phyloP scores from a whole-genome alignment of 139 green algal species.

The Haematococcus lacustris region DNA sequence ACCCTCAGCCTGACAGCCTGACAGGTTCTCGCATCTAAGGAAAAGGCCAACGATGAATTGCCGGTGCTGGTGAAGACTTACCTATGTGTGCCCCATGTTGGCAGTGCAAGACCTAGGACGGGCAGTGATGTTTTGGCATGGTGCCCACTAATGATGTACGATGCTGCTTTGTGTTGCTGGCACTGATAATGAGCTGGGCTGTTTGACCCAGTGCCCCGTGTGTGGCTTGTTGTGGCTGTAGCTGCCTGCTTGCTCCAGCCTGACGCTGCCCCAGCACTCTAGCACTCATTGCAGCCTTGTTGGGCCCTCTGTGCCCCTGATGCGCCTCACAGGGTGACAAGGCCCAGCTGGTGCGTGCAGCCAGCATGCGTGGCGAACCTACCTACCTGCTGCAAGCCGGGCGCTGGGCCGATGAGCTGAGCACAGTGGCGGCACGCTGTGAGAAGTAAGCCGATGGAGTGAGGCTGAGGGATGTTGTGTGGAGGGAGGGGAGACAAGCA shows the following conservation, averaged over 20 bases:
- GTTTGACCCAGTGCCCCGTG: too few relatives aligned
- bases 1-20: too few relatives aligned
- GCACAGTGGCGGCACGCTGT: not conserved
- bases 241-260: not conserved
- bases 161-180: too few relatives aligned
- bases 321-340: not conserved
- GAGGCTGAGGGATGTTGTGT: not conserved
- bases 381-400: slow-evolving; percentile 5
- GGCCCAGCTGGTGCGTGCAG: not conserved
- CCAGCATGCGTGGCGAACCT: not conserved
- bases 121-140: too few relatives aligned
- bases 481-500: not conserved
- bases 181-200: too few relatives aligned
- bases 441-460: not conserved
- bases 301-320: not conserved
- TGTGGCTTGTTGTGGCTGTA: not conserved
- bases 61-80: too few relatives aligned
- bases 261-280: not conserved
- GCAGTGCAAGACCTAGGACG: too few relatives aligned
- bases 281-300: not conserved
- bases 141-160: too few relatives aligned
- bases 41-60: too few relatives aligned
- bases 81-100: too few relatives aligned
- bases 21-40: too few relatives aligned
- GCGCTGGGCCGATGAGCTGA: not conserved